Conservation (phyloP, 2,329 filamentous ascomycete genomes). For the Diaporthe velutina region DNA sequence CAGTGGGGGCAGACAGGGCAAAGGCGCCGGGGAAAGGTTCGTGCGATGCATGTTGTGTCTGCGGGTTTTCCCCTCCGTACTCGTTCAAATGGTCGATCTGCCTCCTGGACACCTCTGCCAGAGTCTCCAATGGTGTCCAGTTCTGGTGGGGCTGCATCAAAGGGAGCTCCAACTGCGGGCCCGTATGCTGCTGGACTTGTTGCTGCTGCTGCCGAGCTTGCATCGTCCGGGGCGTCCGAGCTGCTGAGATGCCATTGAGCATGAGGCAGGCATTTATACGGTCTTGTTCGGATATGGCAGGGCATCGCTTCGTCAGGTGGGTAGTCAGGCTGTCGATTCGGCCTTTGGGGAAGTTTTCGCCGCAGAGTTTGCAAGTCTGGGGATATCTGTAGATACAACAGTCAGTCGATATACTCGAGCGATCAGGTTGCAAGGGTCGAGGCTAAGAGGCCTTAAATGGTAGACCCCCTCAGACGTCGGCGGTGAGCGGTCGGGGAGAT, state of each 20-base stretch:
- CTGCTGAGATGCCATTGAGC: slow-evolving; percentile 76
- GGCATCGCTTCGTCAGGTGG: slow-evolving; percentile 90
- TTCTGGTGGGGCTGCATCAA: slow-evolving; percentile 63
- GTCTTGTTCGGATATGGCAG: slow-evolving; percentile 80
- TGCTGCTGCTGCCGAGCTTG: slow-evolving; percentile 33
- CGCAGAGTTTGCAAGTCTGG: slow-evolving; percentile 90
- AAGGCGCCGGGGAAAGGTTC: slow-evolving; percentile 31
- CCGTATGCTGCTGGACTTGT: slow-evolving; percentile 41
- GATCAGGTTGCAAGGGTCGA: neutral
- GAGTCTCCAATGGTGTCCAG: slow-evolving; percentile 86
- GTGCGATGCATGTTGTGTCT: slow-evolving; percentile 56
- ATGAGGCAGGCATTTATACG: slow-evolving; percentile 81
- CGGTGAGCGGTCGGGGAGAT: neutral
- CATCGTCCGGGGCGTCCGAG: slow-evolving; percentile 43
- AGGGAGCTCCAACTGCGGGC: slow-evolving; percentile 53
- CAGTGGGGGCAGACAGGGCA: slow-evolving; percentile 13
- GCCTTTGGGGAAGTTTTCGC: slow-evolving; percentile 91
- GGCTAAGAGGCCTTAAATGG: neutral
- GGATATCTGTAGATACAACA: slow-evolving; percentile 85
- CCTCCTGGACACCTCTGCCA: slow-evolving; percentile 84
- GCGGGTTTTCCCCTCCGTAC: slow-evolving; percentile 62
- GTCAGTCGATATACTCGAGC: slow-evolving; percentile 84
- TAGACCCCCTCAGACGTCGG: neutral
- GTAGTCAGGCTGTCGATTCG: slow-evolving; percentile 84
- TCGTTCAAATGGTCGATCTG: slow-evolving; percentile 78